These are phyloP conservation scores for Fusarium algeriense DNA, from an alignment of 2,329 filamentous ascomycete species.

Conservation along the genomic window DNA sequence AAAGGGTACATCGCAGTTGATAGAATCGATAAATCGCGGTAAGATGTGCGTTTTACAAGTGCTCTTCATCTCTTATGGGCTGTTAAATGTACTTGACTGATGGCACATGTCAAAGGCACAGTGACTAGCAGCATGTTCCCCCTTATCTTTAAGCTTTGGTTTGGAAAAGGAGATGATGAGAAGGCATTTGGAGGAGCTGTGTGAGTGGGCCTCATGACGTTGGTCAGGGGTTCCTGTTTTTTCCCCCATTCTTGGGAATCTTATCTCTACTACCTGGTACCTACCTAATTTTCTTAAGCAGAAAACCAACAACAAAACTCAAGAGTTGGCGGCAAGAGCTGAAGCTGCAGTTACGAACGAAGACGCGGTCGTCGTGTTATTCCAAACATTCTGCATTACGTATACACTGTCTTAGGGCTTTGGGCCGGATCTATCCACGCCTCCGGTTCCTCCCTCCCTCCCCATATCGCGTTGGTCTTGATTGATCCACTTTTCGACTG, in stretches of 20 bases:
- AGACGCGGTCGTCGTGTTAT: neutral
- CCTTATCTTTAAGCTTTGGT: neutral
- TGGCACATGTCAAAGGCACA: conserved; percentile 26
- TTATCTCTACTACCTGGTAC: conserved; percentile 9
- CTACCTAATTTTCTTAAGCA: conserved; percentile 21
- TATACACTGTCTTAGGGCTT: neutral
- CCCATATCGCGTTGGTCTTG: conserved; percentile 7
- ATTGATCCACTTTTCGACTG: conserved; percentile 37
- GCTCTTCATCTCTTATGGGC: neutral
- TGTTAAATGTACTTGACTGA: neutral
- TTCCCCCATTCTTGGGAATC: neutral
- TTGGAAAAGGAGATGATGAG: conserved; percentile 3
- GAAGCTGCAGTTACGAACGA: neutral
- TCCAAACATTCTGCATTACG: neutral
- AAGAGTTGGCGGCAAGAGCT: neutral
- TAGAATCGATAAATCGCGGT: too few species aligned
- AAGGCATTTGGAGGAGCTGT: conserved; percentile 5
- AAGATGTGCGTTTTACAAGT: too few species aligned
- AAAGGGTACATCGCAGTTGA: too few species aligned
- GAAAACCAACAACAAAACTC: neutral
- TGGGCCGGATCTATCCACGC: neutral
- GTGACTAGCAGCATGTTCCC: conserved; percentile 8
- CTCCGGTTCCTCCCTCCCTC: conserved; percentile 3
- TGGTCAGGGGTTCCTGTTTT: conserved; percentile 18
- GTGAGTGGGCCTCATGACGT: conserved; percentile 38